phyloP scores from a whole-genome alignment of 441 rosid genomes.

The California macrophylla region DNA sequence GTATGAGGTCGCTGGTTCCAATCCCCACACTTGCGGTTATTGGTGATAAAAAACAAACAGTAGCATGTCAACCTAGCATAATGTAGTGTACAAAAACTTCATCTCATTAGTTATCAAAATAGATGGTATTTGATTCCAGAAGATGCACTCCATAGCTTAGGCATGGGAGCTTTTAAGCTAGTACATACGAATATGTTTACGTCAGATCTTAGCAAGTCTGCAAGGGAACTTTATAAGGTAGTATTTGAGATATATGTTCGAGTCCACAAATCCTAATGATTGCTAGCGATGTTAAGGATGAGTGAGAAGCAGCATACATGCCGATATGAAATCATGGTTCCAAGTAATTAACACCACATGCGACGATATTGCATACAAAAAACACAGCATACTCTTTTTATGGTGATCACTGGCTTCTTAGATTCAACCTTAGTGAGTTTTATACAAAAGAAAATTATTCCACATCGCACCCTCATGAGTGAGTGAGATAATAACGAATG shows the following conservation, averaged over 20 bases:
- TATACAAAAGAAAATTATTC: constrained; percentile 3
- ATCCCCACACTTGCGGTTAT: too few relatives aligned
- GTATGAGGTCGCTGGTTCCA: too few relatives aligned
- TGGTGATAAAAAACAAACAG: too few relatives aligned
- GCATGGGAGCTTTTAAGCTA: not conserved
- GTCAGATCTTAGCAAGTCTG: not conserved
- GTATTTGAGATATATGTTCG: not conserved
- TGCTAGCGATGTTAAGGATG: not conserved
- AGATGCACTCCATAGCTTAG: not conserved
- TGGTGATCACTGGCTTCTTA: not conserved
- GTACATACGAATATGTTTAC: not conserved
- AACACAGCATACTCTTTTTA: not conserved
- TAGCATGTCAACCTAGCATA: not conserved
- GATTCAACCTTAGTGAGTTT: not conserved
- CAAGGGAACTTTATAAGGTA: not conserved
- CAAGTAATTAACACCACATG: constrained; percentile 8
- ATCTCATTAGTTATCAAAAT: not conserved
- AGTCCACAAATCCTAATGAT: not conserved
- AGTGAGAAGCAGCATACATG: not conserved
- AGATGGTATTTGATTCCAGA: not conserved
- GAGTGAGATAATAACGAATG: not conserved
- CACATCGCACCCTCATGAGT: not conserved
- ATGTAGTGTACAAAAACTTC: not conserved
- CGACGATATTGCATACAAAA: not conserved
- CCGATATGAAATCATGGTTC: not conserved